phyloP scores from a whole-genome alignment of 805 yeast species.

The Cyberlindnera subsufficiens region DNA sequence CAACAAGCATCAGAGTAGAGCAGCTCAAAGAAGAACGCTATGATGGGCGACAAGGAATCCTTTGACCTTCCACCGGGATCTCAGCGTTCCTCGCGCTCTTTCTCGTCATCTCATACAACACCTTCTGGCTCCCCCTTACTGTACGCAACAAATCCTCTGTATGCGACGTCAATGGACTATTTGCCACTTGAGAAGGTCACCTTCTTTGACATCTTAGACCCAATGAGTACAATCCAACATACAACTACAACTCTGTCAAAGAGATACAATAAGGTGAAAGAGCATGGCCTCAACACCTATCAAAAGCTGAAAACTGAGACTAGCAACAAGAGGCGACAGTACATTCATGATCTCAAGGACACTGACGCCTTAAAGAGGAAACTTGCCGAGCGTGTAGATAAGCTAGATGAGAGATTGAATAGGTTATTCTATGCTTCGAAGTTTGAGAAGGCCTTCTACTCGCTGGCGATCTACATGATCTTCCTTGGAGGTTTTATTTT shows the following conservation, averaged over 20 bases:
- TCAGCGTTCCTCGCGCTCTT: conserved; percentile 8
- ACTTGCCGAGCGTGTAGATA: conserved; percentile 27
- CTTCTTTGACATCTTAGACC: conserved; percentile 25
- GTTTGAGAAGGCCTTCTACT: conserved; percentile 77
- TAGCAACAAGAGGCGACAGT: conserved; percentile 13
- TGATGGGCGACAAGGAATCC: conserved; percentile 1
- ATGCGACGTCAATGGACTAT: conserved; percentile 13
- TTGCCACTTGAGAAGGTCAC: conserved; percentile 22
- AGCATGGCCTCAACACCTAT: conserved; percentile 15
- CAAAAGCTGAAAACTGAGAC: conserved; percentile 18
- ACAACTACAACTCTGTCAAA: conserved; percentile 18
- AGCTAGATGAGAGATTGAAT: conserved; percentile 32
- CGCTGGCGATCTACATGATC: conserved; percentile 61
- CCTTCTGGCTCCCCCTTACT: conserved; percentile 21
- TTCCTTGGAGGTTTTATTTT: conserved; percentile 70
- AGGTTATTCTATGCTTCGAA: conserved; percentile 36
- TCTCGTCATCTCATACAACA: conserved; percentile 18
- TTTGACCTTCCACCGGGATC: not conserved
- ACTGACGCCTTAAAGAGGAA: conserved; percentile 22
- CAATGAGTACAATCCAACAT: conserved; percentile 18
- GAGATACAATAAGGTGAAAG: conserved; percentile 22
- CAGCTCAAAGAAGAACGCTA: not conserved
- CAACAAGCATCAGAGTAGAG: not conserved
- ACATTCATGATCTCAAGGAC: conserved; percentile 17
- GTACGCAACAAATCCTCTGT: conserved; percentile 13